A percentile compares a stretch with the other conserved stretches of the same genome.
These are phyloP conservation scores for Cicer judaicum DNA, from an alignment of 306 rosid species.

Conservation along the genomic window DNA sequence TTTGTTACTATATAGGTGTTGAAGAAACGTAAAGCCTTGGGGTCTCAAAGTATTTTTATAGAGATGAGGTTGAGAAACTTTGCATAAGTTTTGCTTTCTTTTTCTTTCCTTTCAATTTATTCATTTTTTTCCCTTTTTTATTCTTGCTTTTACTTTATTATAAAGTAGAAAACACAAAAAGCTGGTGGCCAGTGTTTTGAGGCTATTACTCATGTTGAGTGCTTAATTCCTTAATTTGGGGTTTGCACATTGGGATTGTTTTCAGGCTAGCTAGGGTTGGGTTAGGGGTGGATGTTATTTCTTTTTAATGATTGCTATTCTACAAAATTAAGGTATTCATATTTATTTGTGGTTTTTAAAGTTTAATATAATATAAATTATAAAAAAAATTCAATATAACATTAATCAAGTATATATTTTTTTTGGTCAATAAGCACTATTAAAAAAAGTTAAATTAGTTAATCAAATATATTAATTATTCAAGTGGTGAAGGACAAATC, in stretches of 20 bases:
- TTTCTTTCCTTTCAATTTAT: slow-evolving; percentile 54
- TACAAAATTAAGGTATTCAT: too few species aligned
- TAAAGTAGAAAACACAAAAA: slow-evolving; percentile 67
- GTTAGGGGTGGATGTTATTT: slow-evolving; percentile 37
- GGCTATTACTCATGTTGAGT: slow-evolving; percentile 49
- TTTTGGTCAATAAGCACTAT: too few species aligned
- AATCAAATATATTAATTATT: too few species aligned
- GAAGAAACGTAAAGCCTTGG: slow-evolving; percentile 61
- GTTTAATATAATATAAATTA: too few species aligned
- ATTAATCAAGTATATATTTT: too few species aligned
- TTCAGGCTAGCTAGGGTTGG: slow-evolving; percentile 52
- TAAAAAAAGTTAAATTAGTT: too few species aligned
- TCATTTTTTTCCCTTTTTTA: slow-evolving; percentile 60
- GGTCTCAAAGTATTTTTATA: slow-evolving; percentile 55
- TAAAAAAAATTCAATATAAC: too few species aligned
- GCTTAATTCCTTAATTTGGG: slow-evolving; percentile 62
- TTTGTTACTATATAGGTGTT: slow-evolving; percentile 46
- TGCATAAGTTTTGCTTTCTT: slow-evolving; percentile 55
- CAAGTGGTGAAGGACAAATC: too few species aligned
- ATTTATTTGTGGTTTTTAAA: too few species aligned
- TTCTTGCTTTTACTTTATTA: slow-evolving; percentile 62
- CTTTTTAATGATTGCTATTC: too few species aligned
- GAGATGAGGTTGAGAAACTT: slow-evolving; percentile 62
- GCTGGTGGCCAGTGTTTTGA: slow-evolving; percentile 60
- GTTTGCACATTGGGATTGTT: slow-evolving; percentile 60